phyloP scores from a whole-genome alignment of 2,329 filamentous ascomycete species.

The Hypoxylon sp. region DNA sequence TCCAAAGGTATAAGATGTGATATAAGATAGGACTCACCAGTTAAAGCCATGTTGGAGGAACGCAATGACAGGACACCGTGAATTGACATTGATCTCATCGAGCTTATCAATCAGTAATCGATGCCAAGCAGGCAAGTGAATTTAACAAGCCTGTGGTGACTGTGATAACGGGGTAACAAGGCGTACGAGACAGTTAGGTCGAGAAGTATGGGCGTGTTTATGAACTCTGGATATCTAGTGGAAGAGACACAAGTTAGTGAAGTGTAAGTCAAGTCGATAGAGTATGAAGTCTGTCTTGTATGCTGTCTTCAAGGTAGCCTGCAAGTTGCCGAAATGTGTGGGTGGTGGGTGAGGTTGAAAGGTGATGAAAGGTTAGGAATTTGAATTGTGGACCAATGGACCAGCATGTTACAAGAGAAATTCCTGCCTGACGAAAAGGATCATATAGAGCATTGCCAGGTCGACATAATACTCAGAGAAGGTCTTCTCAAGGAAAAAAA shows the following conservation, averaged over 20 bases:
- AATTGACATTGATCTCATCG: neutral
- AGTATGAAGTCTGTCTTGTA: neutral
- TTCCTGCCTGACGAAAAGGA: neutral
- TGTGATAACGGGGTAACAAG: neutral
- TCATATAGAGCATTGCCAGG: neutral
- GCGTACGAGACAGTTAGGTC: neutral
- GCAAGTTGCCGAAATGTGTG: neutral
- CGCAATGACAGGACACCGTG: neutral
- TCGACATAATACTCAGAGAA: neutral
- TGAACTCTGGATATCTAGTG: neutral
- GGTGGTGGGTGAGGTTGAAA: neutral
- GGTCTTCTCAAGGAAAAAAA: too few relatives aligned
- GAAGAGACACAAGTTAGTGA: neutral
- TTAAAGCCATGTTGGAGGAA: neutral
- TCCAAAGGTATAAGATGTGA: neutral
- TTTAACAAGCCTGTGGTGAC: neutral
- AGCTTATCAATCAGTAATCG: neutral
- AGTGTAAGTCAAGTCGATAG: neutral
- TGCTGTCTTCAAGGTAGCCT: neutral
- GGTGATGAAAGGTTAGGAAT: neutral
- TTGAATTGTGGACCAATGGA: neutral
- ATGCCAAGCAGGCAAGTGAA: neutral
- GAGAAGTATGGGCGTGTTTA: neutral
- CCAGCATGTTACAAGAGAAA: neutral
- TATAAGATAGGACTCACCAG: conserved; percentile 6